Evolutionary conservation across 768 basidiomycete genomes (phyloP), one percentile per base, ranked within the genome.

Genomic region (Tricholoma sp.): DNA sequence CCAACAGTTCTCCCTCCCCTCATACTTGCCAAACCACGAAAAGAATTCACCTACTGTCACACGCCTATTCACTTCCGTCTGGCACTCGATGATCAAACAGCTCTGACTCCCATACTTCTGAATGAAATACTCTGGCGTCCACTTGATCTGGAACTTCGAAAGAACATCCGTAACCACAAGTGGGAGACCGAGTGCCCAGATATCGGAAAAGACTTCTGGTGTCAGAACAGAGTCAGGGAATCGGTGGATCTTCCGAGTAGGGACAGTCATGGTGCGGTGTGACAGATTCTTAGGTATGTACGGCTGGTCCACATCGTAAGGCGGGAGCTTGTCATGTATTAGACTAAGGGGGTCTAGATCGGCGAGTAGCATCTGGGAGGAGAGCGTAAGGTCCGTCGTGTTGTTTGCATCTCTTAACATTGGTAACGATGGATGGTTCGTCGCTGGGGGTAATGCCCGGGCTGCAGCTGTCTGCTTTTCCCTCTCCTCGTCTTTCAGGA

Each of bases 71-170:
- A 69, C 66, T 55, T 94, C 87, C 2, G 79, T 82, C 72, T 93
- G 87, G 64, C 92, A 96, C 68, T 96, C 90, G 14, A 92, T 77
- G 56, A 97, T 85, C 52, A 85, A 75, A 67, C 88, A 87, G 24
- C 66, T 74, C 59, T 89, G 81, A 9, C 75, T 69, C 6, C 83
- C 85, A 66, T 89, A 88, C 60, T 84, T 77, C 52, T 82, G 70
- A 16, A 83, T 80, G 70, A 98, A 94, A 65, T 86, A 89, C 55
- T 87, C 81, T 0, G 95, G 95, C 4, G 81, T 85, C 95, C 95
- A 98, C 56, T 78, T 67, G 59, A 87, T 70, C 62, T 79, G 74
- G 70, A 94, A 87, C 61, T 84, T 81, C 12, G 76, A 64, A 50
- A 82, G 71, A 18, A 91, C 70, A 27, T 79, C 82, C 27, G 84